These are phyloP conservation scores for Solanum pennellii DNA, from an alignment of 257 asterid species.

Conservation along the genomic window DNA sequence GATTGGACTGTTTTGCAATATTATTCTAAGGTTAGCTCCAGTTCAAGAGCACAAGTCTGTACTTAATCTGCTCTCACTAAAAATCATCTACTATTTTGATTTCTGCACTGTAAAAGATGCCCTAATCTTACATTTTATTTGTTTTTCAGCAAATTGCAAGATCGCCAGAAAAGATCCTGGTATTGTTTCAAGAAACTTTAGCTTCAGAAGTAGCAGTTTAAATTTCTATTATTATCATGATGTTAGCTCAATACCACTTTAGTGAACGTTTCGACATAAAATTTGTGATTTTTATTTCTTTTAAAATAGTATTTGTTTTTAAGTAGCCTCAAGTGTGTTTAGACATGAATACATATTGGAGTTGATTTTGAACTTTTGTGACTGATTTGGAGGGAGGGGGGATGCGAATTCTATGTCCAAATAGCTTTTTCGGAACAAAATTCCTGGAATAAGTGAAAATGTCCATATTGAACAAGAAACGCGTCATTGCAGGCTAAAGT, in stretches of 20 bases:
- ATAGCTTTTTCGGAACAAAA: not conserved
- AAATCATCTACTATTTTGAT: not conserved
- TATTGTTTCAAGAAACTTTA: conserved; percentile 9
- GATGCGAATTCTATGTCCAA: not conserved
- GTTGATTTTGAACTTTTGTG: not conserved
- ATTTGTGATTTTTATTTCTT: not conserved
- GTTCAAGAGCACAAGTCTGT: conserved; percentile 49
- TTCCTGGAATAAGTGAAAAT: not conserved
- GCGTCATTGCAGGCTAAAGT: not conserved
- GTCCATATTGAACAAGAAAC: not conserved
- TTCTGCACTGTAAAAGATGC: not conserved
- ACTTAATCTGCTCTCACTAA: not conserved
- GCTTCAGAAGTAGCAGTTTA: not conserved
- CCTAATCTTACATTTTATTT: not conserved
- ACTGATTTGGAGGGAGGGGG: not conserved
- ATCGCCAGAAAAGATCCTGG: conserved; percentile 60
- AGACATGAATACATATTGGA: not conserved
- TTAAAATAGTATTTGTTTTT: not conserved
- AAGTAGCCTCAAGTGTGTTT: not conserved
- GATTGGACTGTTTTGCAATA: conserved; percentile 73
- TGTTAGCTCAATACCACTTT: not conserved
- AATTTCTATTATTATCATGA: not conserved
- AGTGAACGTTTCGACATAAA: not conserved
- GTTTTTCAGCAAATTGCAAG: conserved; percentile 41
- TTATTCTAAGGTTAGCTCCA: conserved; percentile 63